Percentiles rank a stretch among this genome's conserved stretches.
These are phyloP conservation scores for Komagataella pseudopastoris DNA, from an alignment of 805 yeast species.

Conservation along the genomic window DNA sequence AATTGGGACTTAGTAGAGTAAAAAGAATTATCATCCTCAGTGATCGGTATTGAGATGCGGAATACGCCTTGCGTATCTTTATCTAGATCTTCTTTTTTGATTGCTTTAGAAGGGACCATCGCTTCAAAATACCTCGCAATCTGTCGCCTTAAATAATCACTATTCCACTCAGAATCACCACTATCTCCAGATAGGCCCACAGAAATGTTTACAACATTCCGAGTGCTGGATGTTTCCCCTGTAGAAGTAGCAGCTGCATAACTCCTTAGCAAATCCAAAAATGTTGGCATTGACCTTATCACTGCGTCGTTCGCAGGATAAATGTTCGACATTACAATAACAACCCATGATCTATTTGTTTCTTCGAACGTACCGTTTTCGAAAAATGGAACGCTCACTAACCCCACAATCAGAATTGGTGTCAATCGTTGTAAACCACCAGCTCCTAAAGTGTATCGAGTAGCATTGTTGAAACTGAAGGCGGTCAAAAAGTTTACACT, in stretches of 20 bases:
- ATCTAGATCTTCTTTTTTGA: not conserved
- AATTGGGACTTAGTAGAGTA: not conserved
- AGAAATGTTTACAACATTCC: not conserved
- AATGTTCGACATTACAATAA: slow-evolving; percentile 45
- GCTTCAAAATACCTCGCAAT: not conserved
- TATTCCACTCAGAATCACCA: not conserved
- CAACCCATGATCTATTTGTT: slow-evolving; percentile 38
- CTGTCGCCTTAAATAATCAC: not conserved
- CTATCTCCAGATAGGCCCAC: not conserved
- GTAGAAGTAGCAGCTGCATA: slow-evolving; percentile 2
- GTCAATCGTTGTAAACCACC: slow-evolving; percentile 10
- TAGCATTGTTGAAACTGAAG: slow-evolving; percentile 20
- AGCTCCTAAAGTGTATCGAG: slow-evolving; percentile 5
- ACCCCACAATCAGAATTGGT: slow-evolving; percentile 17
- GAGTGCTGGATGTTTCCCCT: not conserved
- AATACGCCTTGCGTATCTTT: not conserved
- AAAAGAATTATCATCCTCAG: not conserved
- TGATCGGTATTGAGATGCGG: not conserved
- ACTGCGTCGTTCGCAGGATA: slow-evolving; percentile 25
- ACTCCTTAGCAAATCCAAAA: slow-evolving; percentile 9
- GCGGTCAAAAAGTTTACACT: slow-evolving; percentile 26
- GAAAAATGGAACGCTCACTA: slow-evolving; percentile 14
- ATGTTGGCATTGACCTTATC: slow-evolving; percentile 26
- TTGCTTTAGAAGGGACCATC: not conserved
- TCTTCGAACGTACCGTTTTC: slow-evolving; percentile 1